Conservation (phyloP, 2,329 filamentous ascomycete species). For the Ciborinia camelliae region DNA sequence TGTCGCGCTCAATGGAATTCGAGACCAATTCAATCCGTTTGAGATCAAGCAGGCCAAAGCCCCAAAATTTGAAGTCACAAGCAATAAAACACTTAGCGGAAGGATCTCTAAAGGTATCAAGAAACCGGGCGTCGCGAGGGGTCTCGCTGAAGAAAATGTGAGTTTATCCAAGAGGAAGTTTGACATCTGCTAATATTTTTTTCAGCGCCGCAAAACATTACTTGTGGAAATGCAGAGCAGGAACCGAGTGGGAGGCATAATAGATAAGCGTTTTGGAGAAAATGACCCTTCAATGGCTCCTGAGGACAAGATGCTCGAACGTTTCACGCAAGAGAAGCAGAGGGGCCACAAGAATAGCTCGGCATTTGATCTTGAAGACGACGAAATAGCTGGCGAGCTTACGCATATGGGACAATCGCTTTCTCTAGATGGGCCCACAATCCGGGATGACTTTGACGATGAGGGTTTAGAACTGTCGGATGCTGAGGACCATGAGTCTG, state of each 20-base stretch:
- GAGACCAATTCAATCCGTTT: constrained; percentile 97
- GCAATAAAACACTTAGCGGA: constrained; percentile 50
- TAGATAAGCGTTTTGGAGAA: constrained; percentile 94
- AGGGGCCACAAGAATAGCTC: constrained; percentile 70
- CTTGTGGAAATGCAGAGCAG: constrained; percentile 71
- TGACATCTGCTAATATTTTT: constrained; percentile 21
- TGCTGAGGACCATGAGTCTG: constrained; percentile 55
- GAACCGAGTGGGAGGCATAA: constrained; percentile 87
- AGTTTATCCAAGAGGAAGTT: constrained; percentile 30
- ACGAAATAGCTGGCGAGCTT: constrained; percentile 63
- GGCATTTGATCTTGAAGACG: constrained; percentile 88
- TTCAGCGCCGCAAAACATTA: constrained; percentile 24
- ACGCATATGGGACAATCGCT: constrained; percentile 82
- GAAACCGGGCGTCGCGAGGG: constrained; percentile 80
- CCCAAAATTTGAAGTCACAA: constrained; percentile 83
- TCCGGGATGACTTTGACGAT: constrained; percentile 75
- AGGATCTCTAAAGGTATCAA: constrained; percentile 56
- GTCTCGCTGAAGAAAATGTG: constrained; percentile 80
- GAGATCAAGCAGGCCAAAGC: constrained; percentile 80
- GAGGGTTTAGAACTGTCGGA: constrained; percentile 61
- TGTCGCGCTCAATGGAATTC: constrained; percentile 77
- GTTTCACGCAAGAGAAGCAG: constrained; percentile 87
- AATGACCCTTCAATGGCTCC: constrained; percentile 90
- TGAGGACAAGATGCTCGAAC: constrained; percentile 86
- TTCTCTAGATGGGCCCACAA: constrained; percentile 53